Base-by-base conservation (phyloP, 2,329 filamentous ascomycete species). In the Fusarium bulbicola region DNA sequence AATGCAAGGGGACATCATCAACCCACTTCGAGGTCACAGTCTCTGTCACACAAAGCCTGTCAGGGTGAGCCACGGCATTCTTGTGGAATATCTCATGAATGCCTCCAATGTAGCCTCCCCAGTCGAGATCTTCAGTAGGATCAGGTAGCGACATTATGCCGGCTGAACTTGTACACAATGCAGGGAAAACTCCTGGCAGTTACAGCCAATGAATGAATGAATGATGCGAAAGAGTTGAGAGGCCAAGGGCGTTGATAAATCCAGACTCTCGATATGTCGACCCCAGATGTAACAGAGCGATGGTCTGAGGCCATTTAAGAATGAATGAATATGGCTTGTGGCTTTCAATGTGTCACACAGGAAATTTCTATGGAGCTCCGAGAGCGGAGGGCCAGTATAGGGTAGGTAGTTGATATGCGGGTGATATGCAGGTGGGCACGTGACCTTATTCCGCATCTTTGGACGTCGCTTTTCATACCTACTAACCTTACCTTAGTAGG, bases 31-130 rank as follows among this genome's bases (percentile, higher is more conserved):
- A 34, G 54, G 54, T 46, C 54, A 32, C 28, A 24, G 57, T 59
- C 34, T 59, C 57, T 37, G 43, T 59, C 24, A 59, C 57, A 28
- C 43, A 59, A 28, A 36, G 57, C 34, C 24, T 28, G 32, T 52
- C 26, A 20, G 57, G 57, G 32, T 37, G 24, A 36, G 32, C 26
- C 26, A 50, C 26, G 26, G 57, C 57, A 52, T 59, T 59, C 57
- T 59, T 59, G 57, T 59, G 57, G 34, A 59, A 59, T 59, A 59
- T 59, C 57, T 59, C 57, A 30, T 59, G 57, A 30, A 59, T 59
- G 34, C 24, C 57, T 12, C 43, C 57, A 36, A 59, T 18, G 57
- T 59, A 59, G 24, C 57, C 43, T 20, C 43, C 32, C 56, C 56
- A 59, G 56, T 50, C 56, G 56, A 59, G 56, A 14, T 59, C 43